Conservation (phyloP, 345 rosid genomes). For the Clarkia xantiana region DNA sequence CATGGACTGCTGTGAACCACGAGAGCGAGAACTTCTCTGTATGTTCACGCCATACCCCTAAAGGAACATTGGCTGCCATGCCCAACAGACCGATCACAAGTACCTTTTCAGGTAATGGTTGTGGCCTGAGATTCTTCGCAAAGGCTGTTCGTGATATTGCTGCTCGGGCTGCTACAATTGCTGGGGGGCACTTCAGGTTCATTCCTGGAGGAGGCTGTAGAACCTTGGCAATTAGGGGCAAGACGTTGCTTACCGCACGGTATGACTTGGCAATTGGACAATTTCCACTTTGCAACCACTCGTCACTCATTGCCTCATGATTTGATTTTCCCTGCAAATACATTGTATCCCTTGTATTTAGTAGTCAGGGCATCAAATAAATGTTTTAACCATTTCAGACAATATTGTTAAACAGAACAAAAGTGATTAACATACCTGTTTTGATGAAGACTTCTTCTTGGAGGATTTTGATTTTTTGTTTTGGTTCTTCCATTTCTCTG, state of each 20-base stretch:
- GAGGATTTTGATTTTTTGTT: slow-evolving; percentile 44
- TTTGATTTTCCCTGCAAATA: slow-evolving; percentile 43
- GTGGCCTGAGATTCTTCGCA: slow-evolving; percentile 91
- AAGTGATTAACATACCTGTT: slow-evolving; percentile 23
- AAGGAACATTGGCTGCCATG: slow-evolving; percentile 86
- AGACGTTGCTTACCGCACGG: slow-evolving; percentile 58
- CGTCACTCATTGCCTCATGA: slow-evolving; percentile 67
- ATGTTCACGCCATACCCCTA: slow-evolving; percentile 96
- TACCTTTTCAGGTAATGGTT: slow-evolving; percentile 67
- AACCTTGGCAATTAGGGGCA: slow-evolving; percentile 80
- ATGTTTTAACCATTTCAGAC: too few species aligned
- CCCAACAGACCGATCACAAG: slow-evolving; percentile 80
- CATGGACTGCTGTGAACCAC: slow-evolving; percentile 89
- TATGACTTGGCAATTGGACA: slow-evolving; percentile 93
- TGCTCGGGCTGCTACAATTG: slow-evolving; percentile 75
- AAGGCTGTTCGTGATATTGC: slow-evolving; percentile 73
- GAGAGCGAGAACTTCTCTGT: slow-evolving; percentile 65
- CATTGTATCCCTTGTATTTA: too few species aligned
- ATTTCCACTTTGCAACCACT: slow-evolving; percentile 76
- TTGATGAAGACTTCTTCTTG: slow-evolving; percentile 48
- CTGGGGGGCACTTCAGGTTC: slow-evolving; percentile 61
- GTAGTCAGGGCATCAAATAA: too few species aligned
- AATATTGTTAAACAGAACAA: neutral
- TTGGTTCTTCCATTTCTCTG: slow-evolving; percentile 44
- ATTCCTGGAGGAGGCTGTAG: slow-evolving; percentile 73